phyloP scores from a whole-genome alignment of 75 land plant genomes.

The Pseudotsuga menziesii region DNA sequence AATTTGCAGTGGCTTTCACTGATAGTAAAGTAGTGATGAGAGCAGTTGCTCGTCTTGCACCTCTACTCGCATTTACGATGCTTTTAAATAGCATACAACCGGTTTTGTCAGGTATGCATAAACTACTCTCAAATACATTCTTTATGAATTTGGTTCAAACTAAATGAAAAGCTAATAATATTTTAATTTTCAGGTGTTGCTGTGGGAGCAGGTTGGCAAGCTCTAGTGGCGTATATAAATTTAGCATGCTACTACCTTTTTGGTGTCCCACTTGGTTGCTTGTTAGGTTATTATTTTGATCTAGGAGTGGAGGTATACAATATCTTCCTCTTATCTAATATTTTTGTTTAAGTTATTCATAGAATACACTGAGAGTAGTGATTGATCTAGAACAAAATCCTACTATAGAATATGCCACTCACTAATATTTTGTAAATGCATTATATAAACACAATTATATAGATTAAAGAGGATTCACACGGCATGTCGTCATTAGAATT shows the following conservation, averaged over 20 bases:
- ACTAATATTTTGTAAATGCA: not conserved
- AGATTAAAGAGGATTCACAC: too few relatives aligned
- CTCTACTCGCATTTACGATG: constrained; percentile 23
- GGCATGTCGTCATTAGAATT: too few relatives aligned
- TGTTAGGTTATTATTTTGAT: constrained; percentile 7
- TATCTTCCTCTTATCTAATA: not conserved
- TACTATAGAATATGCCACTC: too few relatives aligned
- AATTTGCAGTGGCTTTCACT: constrained; percentile 24
- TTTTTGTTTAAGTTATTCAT: not conserved
- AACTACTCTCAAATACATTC: too few relatives aligned
- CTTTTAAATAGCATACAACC: constrained; percentile 24
- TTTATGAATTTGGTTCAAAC: too few relatives aligned
- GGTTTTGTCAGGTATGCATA: constrained; percentile 13
- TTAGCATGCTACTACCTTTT: constrained; percentile 21
- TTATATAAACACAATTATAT: not conserved
- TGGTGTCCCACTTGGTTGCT: constrained; percentile 13
- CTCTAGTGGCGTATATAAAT: constrained; percentile 12
- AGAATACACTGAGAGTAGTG: not conserved
- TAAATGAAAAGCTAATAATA: too few relatives aligned
- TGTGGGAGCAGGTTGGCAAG: constrained; percentile 20
- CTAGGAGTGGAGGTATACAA: constrained; percentile 6
- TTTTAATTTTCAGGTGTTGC: constrained; percentile 12
- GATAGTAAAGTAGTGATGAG: constrained; percentile 12
- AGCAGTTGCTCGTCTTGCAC: constrained; percentile 6
- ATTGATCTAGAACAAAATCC: too few relatives aligned